Conservation (phyloP, 2,329 filamentous ascomycete species). For the Sphaerulina musiva region DNA sequence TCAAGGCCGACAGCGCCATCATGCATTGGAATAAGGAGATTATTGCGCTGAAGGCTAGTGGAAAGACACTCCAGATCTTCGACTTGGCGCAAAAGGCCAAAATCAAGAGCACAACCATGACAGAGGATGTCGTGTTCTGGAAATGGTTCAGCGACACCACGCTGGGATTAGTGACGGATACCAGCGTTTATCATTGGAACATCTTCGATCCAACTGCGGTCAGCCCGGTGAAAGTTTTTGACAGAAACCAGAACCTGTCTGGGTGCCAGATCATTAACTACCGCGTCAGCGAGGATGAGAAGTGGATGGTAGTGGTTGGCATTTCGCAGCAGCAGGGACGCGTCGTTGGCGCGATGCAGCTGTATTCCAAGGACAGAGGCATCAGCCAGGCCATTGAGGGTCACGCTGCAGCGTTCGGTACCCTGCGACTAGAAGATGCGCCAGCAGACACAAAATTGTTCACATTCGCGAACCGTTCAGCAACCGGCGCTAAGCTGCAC, state of each 20-base stretch:
- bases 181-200: conserved; percentile 93
- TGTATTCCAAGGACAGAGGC: conserved; percentile 90
- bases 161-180: conserved; percentile 84
- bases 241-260: conserved; percentile 81
- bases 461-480: conserved; percentile 87
- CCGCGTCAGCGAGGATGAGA: conserved; percentile 87
- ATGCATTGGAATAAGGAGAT: conserved; percentile 98
- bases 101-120: conserved; percentile 93
- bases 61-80: conserved; percentile 93
- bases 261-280: conserved; percentile 99
- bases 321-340: conserved; percentile 90
- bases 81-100: conserved; percentile 89
- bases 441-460: conserved; percentile 90
- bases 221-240: conserved; percentile 82
- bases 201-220: conserved; percentile 79
- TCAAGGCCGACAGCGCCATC: conserved; percentile 98
- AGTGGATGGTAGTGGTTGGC: conserved; percentile 97
- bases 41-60: conserved; percentile 92
- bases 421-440: conserved; percentile 79
- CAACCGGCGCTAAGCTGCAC: conserved; percentile 87
- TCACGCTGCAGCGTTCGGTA: conserved; percentile 91
- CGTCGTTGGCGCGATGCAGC: conserved; percentile 91
- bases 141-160: conserved; percentile 93
- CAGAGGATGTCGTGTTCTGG: conserved; percentile 97
- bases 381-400: conserved; percentile 98